phyloP scores from a whole-genome alignment of 2,329 filamentous ascomycete genomes.

The Ophiostoma novo-ulmi region DNA sequence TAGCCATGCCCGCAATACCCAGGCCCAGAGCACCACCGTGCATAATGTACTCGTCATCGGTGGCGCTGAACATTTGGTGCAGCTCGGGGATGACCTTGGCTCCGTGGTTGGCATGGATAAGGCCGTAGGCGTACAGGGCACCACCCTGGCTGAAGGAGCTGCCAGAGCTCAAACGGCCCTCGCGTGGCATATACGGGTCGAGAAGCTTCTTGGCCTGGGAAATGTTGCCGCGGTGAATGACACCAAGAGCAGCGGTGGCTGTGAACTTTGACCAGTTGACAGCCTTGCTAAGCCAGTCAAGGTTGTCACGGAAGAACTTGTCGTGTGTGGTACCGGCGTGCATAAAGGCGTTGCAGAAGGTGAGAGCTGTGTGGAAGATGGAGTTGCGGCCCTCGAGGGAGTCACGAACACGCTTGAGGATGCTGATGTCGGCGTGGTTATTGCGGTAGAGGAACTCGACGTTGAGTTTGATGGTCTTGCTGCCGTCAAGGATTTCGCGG shows the following conservation, averaged over 20 bases:
- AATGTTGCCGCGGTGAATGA: constrained; percentile 93
- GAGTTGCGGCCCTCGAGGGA: constrained; percentile 94
- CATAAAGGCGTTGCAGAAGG: constrained; percentile 98
- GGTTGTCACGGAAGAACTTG: constrained; percentile 95
- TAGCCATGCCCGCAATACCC: constrained; percentile 96
- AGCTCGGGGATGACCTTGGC: constrained; percentile 81
- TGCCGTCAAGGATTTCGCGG: constrained; percentile 70
- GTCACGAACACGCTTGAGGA: constrained; percentile 93
- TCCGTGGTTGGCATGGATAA: constrained; percentile 97
- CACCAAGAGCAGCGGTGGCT: constrained; percentile 88
- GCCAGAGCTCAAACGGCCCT: constrained; percentile 66
- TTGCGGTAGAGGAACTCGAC: constrained; percentile 86
- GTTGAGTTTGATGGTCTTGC: constrained; percentile 89
- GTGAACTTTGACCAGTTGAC: constrained; percentile 99
- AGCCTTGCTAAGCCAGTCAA: constrained; percentile 96
- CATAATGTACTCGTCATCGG: constrained; percentile 88
- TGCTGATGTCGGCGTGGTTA: constrained; percentile 85
- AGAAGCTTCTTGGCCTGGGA: constrained; percentile 88
- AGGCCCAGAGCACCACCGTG: constrained; percentile 93
- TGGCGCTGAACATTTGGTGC: constrained; percentile 65
- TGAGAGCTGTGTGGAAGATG: constrained; percentile 96
- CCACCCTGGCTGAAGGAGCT: constrained; percentile 96
- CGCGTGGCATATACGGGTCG: constrained; percentile 86
- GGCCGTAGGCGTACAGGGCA: constrained; percentile 86
- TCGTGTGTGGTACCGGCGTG: constrained; percentile 97